Percentiles rank a stretch among this genome's conserved stretches.
Conservation (phyloP, 2,329 filamentous ascomycete genomes). For the Leptographium galeiforme region DNA sequence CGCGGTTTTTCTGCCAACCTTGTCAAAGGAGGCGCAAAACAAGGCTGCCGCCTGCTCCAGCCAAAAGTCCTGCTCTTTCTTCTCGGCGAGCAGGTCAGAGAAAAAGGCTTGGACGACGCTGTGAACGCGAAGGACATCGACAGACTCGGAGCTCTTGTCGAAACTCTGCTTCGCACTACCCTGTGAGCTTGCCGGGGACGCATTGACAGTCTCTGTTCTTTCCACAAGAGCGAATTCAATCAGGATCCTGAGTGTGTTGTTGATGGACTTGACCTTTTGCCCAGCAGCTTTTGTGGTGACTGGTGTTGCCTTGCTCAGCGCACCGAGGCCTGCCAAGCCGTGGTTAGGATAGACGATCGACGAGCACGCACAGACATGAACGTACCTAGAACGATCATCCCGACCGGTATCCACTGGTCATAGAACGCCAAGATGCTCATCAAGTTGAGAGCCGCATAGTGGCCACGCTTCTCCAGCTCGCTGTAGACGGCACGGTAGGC, state of each 20-base stretch:
- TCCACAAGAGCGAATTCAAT: conserved; percentile 40
- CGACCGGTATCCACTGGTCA: conserved; percentile 50
- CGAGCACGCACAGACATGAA: background rate
- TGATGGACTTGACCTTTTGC: conserved; percentile 23
- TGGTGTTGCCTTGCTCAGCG: conserved; percentile 30
- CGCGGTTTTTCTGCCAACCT: conserved; percentile 29
- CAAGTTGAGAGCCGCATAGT: conserved; percentile 45
- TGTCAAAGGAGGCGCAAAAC: conserved; percentile 35
- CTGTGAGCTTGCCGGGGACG: conserved; percentile 26
- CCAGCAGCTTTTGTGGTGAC: conserved; percentile 29
- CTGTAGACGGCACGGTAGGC: conserved; percentile 35
- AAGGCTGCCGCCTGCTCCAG: conserved; percentile 32
- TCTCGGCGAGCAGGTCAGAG: conserved; percentile 28
- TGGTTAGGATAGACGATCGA: background rate
- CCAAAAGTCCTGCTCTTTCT: conserved; percentile 31
- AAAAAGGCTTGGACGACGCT: conserved; percentile 41
- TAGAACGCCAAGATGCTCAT: conserved; percentile 54
- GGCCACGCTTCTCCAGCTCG: conserved; percentile 32
- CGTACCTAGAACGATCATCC: conserved; percentile 46
- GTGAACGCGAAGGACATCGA: conserved; percentile 37
- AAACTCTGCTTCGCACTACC: conserved; percentile 22
- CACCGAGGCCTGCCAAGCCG: conserved; percentile 24
- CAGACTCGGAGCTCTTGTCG: conserved; percentile 27
- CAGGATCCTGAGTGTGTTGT: conserved; percentile 34
- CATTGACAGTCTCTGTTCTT: conserved; percentile 30